Evolutionary conservation across 371 early-diverging fungal genomes (phyloP).

Genomic region (Coemansia sp.): DNA sequence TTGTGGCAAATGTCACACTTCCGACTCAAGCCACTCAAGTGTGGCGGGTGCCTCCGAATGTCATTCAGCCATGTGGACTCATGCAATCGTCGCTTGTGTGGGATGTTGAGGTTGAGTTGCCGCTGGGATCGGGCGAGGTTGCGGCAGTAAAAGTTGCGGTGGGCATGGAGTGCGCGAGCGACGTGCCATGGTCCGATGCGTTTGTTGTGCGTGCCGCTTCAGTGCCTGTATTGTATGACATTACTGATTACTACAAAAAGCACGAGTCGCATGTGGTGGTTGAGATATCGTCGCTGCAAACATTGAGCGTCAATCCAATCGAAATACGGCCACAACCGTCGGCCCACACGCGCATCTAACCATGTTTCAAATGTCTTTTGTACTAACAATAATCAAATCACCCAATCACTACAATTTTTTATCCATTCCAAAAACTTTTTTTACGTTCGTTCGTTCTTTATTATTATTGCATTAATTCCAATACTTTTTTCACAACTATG

Average conservation of each 20-base stretch:
- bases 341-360: background rate
- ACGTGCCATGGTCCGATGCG: constrained; percentile 38
- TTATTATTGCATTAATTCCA: background rate
- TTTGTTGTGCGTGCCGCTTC: constrained; percentile 9
- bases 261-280: background rate
- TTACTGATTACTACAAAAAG: constrained; percentile 14
- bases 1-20: constrained; percentile 8
- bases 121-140: constrained; percentile 41
- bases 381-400: background rate
- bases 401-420: background rate
- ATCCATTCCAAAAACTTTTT: background rate
- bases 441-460: background rate
- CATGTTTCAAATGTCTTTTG: no score
- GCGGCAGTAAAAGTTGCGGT: constrained; percentile 15
- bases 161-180: constrained; percentile 9
- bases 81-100: constrained; percentile 40
- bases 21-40: constrained; percentile 18
- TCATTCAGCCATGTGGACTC: constrained; percentile 10
- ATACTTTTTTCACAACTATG: background rate
- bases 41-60: constrained; percentile 16
- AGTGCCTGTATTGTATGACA: constrained; percentile 11
- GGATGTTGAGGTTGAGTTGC: constrained; percentile 24
- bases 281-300: constrained; percentile 5
- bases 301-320: constrained; percentile 24
- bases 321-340: constrained; percentile 1